These are phyloP conservation scores for Plicaturopsis crispa DNA, from an alignment of 768 basidiomycete genomes.

Conservation along the genomic window DNA sequence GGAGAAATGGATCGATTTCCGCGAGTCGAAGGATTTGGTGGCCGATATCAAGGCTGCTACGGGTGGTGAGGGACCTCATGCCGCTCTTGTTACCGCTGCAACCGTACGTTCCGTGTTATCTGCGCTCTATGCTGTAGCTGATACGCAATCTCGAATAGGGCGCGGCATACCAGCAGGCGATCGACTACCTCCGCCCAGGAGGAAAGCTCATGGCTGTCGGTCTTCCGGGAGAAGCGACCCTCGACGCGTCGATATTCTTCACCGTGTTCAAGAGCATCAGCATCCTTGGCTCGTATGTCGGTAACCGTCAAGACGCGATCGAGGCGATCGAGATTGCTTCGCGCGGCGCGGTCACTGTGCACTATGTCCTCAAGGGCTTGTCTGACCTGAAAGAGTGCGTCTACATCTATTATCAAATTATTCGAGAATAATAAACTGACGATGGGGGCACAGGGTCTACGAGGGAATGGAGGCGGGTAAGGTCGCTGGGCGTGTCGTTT, in stretches of 20 bases:
- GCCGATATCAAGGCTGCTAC: slow-evolving; percentile 55
- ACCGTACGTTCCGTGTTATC: slow-evolving; percentile 2
- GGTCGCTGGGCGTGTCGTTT: slow-evolving; percentile 45
- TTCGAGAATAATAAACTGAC: background rate
- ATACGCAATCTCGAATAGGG: slow-evolving; percentile 1
- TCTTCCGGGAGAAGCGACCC: slow-evolving; percentile 51
- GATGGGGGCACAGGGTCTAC: slow-evolving; percentile 24
- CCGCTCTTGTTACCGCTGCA: slow-evolving; percentile 42
- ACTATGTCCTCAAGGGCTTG: slow-evolving; percentile 38
- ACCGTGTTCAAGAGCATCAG: slow-evolving; percentile 59
- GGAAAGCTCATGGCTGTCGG: slow-evolving; percentile 81
- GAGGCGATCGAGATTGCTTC: slow-evolving; percentile 79
- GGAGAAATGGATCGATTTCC: slow-evolving; percentile 77
- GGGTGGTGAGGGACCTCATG: slow-evolving; percentile 67
- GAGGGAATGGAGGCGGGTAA: slow-evolving; percentile 30
- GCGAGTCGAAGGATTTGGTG: slow-evolving; percentile 55
- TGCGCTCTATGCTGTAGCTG: slow-evolving; percentile 20
- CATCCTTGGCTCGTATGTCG: slow-evolving; percentile 40
- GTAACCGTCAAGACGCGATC: slow-evolving; percentile 75
- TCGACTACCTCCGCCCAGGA: slow-evolving; percentile 68
- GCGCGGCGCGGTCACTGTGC: slow-evolving; percentile 59
- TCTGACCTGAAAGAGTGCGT: slow-evolving; percentile 45
- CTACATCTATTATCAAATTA: background rate
- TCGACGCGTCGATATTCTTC: slow-evolving; percentile 63
- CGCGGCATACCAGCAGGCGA: slow-evolving; percentile 42